phyloP scores from a whole-genome alignment of 257 asterid genomes.

The Solanum chmielewskii region DNA sequence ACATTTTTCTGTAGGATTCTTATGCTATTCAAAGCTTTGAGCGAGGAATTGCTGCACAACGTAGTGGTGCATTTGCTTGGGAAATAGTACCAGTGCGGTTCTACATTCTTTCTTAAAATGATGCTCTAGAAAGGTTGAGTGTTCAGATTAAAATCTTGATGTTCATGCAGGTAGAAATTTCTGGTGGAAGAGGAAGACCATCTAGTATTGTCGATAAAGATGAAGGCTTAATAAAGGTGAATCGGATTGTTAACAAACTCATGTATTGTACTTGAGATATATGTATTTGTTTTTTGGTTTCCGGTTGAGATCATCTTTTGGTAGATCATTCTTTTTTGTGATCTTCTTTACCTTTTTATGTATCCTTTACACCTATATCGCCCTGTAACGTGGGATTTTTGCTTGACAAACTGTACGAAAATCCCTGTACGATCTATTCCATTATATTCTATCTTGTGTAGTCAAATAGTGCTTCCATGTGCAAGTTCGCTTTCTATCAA shows the following conservation, averaged over 20 bases:
- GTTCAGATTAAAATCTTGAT: not conserved
- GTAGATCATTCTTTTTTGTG: not conserved
- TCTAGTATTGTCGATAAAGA: slow-evolving; percentile 56
- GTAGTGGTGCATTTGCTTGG: slow-evolving; percentile 75
- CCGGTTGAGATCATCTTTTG: not conserved
- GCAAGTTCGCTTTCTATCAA: not conserved
- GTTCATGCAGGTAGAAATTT: slow-evolving; percentile 54
- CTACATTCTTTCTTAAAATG: not conserved
- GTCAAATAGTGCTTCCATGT: not conserved
- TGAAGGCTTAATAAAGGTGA: slow-evolving; percentile 75
- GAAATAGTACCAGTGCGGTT: slow-evolving; percentile 78
- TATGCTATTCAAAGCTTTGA: slow-evolving; percentile 90
- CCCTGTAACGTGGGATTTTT: not conserved
- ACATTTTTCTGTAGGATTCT: slow-evolving; percentile 44
- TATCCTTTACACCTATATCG: not conserved
- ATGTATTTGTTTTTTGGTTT: not conserved
- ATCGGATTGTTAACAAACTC: not conserved
- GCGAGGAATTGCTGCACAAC: slow-evolving; percentile 74
- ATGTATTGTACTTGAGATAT: not conserved
- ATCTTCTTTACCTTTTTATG: not conserved
- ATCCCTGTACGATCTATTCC: not conserved
- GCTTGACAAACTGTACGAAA: not conserved
- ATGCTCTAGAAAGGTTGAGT: not conserved
- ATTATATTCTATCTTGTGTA: not conserved
- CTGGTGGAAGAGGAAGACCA: slow-evolving; percentile 66